Conservation (phyloP, 208 protist species). For the Naegleria gruberi region DNA sequence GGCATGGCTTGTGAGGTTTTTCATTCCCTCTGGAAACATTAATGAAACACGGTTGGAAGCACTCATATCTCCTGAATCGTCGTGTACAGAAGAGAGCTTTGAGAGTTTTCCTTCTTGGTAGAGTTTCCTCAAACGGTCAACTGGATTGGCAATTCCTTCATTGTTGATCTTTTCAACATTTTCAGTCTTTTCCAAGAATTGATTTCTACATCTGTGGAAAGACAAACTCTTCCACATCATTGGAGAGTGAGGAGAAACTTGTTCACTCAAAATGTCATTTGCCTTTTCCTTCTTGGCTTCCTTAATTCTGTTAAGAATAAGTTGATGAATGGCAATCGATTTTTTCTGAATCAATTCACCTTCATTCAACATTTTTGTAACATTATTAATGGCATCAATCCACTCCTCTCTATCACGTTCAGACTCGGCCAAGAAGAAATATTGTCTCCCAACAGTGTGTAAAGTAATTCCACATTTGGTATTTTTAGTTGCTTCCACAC, state of each 20-base stretch:
- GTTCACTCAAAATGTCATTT: background rate
- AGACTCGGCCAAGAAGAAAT: background rate
- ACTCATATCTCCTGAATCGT: background rate
- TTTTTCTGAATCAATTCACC: conserved; percentile 1
- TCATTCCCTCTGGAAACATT: background rate
- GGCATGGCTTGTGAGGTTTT: too few relatives aligned
- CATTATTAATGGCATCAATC: background rate
- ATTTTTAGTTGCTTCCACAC: background rate
- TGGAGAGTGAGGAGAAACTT: conserved; percentile 5
- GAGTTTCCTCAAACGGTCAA: background rate
- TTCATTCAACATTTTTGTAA: background rate
- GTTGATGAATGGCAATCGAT: background rate
- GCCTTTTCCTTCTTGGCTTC: background rate
- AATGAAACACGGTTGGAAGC: background rate
- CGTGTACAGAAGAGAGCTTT: background rate
- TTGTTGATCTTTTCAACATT: background rate
- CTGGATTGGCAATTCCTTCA: background rate
- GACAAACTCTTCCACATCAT: conserved; percentile 11
- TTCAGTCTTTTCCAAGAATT: background rate
- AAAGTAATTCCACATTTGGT: conserved; percentile 5
- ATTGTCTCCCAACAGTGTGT: background rate
- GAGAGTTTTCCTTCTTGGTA: background rate
- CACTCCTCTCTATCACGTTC: background rate
- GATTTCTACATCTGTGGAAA: background rate
- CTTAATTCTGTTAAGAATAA: background rate